Percentiles rank a stretch among this genome's conserved stretches.
Evolutionary conservation across 306 rosid species (phyloP).

Genomic region (Corylus heterophylla): DNA sequence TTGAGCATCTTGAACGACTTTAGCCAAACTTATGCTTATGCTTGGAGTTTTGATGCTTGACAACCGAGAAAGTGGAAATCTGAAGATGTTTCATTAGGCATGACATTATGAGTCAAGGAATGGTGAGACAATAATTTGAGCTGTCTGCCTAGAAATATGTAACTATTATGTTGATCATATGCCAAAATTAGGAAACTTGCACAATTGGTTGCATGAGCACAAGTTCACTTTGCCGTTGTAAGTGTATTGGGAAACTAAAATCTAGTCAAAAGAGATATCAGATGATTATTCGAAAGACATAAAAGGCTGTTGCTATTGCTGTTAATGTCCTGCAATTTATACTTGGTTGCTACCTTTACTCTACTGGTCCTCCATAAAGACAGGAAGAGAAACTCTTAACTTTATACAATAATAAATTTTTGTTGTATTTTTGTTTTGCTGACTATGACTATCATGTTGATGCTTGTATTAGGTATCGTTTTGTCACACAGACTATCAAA

Average conservation of each 20-base stretch:
- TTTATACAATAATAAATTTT: not conserved
- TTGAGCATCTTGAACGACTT: conserved; percentile 3
- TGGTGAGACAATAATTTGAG: not conserved
- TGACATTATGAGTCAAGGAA: not conserved
- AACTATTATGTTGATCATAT: too few relatives aligned
- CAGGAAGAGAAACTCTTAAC: not conserved
- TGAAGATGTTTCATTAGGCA: not conserved
- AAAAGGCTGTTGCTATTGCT: not conserved
- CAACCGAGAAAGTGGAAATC: not conserved
- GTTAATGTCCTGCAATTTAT: not conserved
- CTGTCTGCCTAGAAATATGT: not conserved
- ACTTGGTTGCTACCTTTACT: not conserved
- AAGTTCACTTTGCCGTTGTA: too few relatives aligned
- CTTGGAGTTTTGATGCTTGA: not conserved
- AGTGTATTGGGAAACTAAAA: not conserved
- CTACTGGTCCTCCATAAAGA: not conserved
- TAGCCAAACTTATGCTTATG: not conserved
- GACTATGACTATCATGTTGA: not conserved
- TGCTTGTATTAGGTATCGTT: not conserved
- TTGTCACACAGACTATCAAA: not conserved
- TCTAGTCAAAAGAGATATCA: not conserved
- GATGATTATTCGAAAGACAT: not conserved
- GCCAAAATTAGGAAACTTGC: too few relatives aligned
- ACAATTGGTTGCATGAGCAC: too few relatives aligned
- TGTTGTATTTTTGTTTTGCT: not conserved